Evolutionary conservation across 2,329 filamentous ascomycete genomes (phyloP), one percentile per base, ranked within the genome.

Genomic region (Neopestalotiopsis clavispora): DNA sequence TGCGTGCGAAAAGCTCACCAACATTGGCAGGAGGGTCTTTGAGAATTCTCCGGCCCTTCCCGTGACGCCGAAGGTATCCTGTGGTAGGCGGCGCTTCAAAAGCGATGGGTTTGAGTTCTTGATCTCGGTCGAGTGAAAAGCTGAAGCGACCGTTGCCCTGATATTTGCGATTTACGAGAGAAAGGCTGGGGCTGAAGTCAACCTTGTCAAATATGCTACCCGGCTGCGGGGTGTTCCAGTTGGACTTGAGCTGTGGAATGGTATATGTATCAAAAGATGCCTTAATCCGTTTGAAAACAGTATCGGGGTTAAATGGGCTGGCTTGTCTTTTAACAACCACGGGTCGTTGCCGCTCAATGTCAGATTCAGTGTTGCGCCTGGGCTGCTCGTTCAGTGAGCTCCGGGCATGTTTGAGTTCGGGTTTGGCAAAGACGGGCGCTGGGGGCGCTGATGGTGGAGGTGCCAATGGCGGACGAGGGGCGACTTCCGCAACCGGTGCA

Each of bases 91-190:
- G 80, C 17, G 76, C 76, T 14, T 79, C 79, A 4, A 75, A 72
- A 32, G 77, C 76, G 32, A 74, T 56, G 72, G 71, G 56, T 73
- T 80, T 79, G 69, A 60, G 75, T 76, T 56, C 78, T 75, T 57
- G 74, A 40, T 67, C 76, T 73, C 23, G 78, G 74, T 72, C 80
- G 75, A 64, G 75, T 75, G 75, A 83, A 52, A 75, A 87, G 69
- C 86, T 83, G 70, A 87, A 90, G 2, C 84, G 81, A 14, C 88
- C 88, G 4, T 84, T 86, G 60, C 84, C 83, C 71, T 87, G 84
- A 71, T 90, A 90, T 72, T 90, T 90, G 71, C 85, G 87, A 71
- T 86, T 88, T 58, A 87, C 86, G 67, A 84, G 77, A 0, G 86
- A 84, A 40, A 89, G 78, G 17, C 81, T 81, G 4, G 85, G 82